A percentile compares a stretch with the other conserved stretches of the same genome.
Conservation (phyloP, 202 grass and related monocot genomes). For the Hordeum pubiflorum region DNA sequence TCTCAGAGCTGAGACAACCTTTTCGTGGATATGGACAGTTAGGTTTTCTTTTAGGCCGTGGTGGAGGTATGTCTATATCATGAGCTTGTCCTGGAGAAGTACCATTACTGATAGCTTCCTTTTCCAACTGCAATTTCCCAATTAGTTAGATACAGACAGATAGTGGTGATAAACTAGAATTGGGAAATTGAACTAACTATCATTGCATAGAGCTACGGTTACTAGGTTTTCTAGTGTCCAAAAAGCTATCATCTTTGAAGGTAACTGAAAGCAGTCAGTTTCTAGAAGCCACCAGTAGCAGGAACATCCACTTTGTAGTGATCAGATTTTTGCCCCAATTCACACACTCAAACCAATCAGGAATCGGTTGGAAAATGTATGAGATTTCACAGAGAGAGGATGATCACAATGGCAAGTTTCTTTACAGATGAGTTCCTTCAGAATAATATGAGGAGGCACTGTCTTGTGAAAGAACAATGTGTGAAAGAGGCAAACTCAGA, state of each 20-base stretch:
- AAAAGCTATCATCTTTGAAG: neutral
- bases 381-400: neutral
- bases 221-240: conserved; percentile 2
- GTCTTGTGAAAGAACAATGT: neutral
- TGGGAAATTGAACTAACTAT: too few species aligned
- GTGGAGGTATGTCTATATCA: conserved; percentile 91
- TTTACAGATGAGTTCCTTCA: neutral
- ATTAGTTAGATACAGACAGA: conserved; percentile 31
- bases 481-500: neutral
- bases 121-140: conserved; percentile 79
- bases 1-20: conserved; percentile 26
- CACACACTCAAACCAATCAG: conserved; percentile 7
- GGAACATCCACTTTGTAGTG: neutral
- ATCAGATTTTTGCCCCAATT: neutral
- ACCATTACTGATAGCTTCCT: conserved; percentile 77
- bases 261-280: too few species aligned
- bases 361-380: conserved; percentile 7
- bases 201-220: neutral
- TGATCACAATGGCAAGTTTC: neutral
- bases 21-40: conserved; percentile 89
- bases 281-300: too few species aligned
- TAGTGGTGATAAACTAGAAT: conserved; percentile 19
- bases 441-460: neutral
- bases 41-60: conserved; percentile 94
- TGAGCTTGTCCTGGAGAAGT: conserved; percentile 62